phyloP scores from a whole-genome alignment of 2,329 filamentous ascomycete species.

The Microsporum ferrugineum region DNA sequence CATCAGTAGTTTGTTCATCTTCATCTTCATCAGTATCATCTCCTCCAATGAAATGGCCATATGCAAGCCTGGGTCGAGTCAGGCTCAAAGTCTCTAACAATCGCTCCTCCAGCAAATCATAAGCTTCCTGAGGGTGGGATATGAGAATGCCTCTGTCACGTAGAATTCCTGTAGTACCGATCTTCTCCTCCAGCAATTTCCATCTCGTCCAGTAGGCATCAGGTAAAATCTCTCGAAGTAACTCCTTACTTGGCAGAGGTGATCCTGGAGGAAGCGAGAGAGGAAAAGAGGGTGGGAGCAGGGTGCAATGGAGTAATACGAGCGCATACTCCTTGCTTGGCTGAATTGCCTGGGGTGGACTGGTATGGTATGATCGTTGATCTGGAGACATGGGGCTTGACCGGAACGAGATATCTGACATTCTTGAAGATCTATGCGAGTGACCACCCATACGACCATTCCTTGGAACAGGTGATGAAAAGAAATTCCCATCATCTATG shows the following conservation, averaged over 20 bases:
- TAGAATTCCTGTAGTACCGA: slow-evolving; percentile 41
- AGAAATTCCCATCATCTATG: slow-evolving; percentile 28
- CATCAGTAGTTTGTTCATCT: slow-evolving; percentile 16
- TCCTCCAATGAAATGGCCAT: slow-evolving; percentile 45
- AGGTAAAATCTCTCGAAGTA: slow-evolving; percentile 42
- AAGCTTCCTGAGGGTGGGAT: slow-evolving; percentile 51
- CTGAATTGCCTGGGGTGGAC: slow-evolving; percentile 20
- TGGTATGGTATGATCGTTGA: slow-evolving; percentile 24
- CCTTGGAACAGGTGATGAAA: slow-evolving; percentile 22
- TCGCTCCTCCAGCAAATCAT: slow-evolving; percentile 51
- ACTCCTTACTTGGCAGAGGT: slow-evolving; percentile 27
- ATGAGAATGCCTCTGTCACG: slow-evolving; percentile 49
- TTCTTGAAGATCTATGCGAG: slow-evolving; percentile 14
- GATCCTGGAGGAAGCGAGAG: slow-evolving; percentile 35
- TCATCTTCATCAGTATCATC: slow-evolving; percentile 18
- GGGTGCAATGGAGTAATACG: slow-evolving; percentile 49
- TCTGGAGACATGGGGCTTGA: slow-evolving; percentile 26
- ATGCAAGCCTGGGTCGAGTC: slow-evolving; percentile 43
- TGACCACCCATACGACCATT: slow-evolving; percentile 2
- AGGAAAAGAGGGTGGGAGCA: slow-evolving; percentile 40
- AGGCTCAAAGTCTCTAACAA: slow-evolving; percentile 50
- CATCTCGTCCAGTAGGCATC: slow-evolving; percentile 34
- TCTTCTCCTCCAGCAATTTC: slow-evolving; percentile 45
- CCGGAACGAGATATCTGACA: slow-evolving; percentile 23
- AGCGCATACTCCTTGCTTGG: slow-evolving; percentile 43